phyloP scores from a whole-genome alignment of 495 filamentous ascomycete species.

The Lindgomyces ingoldianus region DNA sequence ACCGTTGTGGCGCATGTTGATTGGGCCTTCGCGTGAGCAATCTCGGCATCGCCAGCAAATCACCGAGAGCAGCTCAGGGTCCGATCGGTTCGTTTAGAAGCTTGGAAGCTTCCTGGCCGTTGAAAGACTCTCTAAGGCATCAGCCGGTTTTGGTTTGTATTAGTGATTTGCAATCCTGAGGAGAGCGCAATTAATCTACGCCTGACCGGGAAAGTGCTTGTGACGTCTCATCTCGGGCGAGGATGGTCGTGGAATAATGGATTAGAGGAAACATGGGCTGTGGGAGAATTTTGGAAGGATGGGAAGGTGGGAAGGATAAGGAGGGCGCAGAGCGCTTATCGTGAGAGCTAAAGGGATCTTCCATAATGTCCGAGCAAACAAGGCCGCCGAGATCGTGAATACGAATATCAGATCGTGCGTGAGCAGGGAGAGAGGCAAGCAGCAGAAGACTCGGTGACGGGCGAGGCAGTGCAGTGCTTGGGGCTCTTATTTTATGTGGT shows the following conservation, averaged over 20 bases:
- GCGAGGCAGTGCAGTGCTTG: slow-evolving; percentile 5
- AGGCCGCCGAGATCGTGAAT: too few relatives aligned
- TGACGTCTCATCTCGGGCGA: too few relatives aligned
- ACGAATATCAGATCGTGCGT: too few relatives aligned
- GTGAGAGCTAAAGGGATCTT: too few relatives aligned
- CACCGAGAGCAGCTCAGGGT: not conserved
- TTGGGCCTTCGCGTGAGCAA: not conserved
- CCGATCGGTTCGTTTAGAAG: not conserved
- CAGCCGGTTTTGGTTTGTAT: not conserved
- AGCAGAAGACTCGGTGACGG: too few relatives aligned
- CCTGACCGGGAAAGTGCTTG: not conserved
- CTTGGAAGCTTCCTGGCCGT: not conserved
- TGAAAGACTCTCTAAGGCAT: not conserved
- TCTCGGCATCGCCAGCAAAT: not conserved
- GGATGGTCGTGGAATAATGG: too few relatives aligned
- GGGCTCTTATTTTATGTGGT: slow-evolving; percentile 11
- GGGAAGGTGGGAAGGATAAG: too few relatives aligned
- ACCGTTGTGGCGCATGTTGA: not conserved
- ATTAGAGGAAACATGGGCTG: too few relatives aligned
- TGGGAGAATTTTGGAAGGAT: too few relatives aligned
- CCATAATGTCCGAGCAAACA: too few relatives aligned
- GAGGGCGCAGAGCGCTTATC: too few relatives aligned
- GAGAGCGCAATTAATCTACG: not conserved
- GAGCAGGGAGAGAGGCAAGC: too few relatives aligned
- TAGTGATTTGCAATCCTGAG: not conserved